These are phyloP conservation scores for Arthrinium phaeospermum DNA, from an alignment of 2,329 filamentous ascomycete genomes.

Conservation along the genomic window DNA sequence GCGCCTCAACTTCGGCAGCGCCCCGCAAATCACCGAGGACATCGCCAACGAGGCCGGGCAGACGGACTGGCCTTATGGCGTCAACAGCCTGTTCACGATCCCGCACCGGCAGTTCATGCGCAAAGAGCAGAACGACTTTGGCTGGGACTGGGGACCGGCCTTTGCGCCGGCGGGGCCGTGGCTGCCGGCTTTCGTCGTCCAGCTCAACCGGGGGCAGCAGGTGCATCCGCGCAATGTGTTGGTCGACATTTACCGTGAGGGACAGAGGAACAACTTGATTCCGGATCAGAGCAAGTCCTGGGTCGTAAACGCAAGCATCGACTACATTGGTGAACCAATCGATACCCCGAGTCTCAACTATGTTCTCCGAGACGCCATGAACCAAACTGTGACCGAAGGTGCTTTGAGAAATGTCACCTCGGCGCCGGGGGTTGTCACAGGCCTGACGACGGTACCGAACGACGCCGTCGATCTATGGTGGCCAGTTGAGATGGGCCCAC, in stretches of 20 bases:
- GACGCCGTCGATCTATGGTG: slow-evolving; percentile 63
- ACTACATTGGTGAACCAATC: slow-evolving; percentile 55
- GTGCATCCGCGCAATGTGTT: slow-evolving; percentile 49
- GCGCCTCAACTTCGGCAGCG: slow-evolving; percentile 61
- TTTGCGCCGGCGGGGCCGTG: slow-evolving; percentile 67
- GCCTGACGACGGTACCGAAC: slow-evolving; percentile 49
- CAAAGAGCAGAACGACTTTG: slow-evolving; percentile 66
- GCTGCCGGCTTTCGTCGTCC: slow-evolving; percentile 63
- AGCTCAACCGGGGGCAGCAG: slow-evolving; percentile 47
- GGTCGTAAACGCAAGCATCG: slow-evolving; percentile 66
- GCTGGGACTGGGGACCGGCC: slow-evolving; percentile 67
- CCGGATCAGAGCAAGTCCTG: slow-evolving; percentile 63
- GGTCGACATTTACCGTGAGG: slow-evolving; percentile 64
- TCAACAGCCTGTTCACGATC: slow-evolving; percentile 54
- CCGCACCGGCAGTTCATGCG: slow-evolving; percentile 60
- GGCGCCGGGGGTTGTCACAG: slow-evolving; percentile 51
- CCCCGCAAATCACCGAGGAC: slow-evolving; percentile 56
- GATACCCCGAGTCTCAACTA: slow-evolving; percentile 49
- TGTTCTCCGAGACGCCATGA: slow-evolving; percentile 48
- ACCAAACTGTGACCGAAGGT: slow-evolving; percentile 20
- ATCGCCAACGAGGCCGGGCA: slow-evolving; percentile 57
- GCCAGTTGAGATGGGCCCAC: slow-evolving; percentile 61
- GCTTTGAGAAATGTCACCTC: slow-evolving; percentile 31
- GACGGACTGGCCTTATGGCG: slow-evolving; percentile 55
- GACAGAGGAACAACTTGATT: slow-evolving; percentile 62